Evolutionary conservation across 2,329 filamentous ascomycete species (phyloP), one percentile per base, ranked within the genome.

Genomic region (Anthostomella pinea): DNA sequence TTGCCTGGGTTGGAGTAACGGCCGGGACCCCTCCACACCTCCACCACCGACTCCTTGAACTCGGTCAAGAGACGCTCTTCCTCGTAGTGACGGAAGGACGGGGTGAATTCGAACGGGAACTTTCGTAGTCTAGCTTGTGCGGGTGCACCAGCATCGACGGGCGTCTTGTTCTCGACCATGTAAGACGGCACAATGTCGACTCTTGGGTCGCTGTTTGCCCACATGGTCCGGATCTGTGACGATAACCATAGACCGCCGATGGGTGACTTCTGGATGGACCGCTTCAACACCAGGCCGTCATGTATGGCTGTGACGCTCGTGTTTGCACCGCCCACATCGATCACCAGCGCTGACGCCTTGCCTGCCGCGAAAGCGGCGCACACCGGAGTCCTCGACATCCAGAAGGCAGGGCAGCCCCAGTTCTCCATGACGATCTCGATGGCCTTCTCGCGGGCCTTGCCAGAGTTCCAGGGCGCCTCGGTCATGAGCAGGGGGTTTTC

Each of bases 341-440:
- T 76, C 27, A 98, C 89, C 27, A 98, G 77, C 6, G 90, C 91
- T 4, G 88, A 94, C 0, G 91, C 84, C 66, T 96, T 97, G 47
- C 93, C 93, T 11, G 88, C 85, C 13, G 89, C 89, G 59, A 96
- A 97, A 14, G 90, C 86, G 36, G 91, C 83, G 59, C 96, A 77
- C 27, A 96, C 90, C 17, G 91, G 89, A 35, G 83, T 94, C 57
- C 87, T 82, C 46, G 87, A 87, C 43, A 97, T 72, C 76, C 91
- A 98, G 65, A 96, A 97, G 5, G 93, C 93, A 13, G 93, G 93
- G 38, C 85, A 85, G 18, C 88, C 90, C 89, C 93, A 98, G 58
- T 81, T 87, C 72, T 98, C 93, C 83, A 98, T 96, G 41, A 88
- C 89, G 46, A 97, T 81, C 68, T 98, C 93, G 55, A 96, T 91